Evolutionary conservation across 2,329 filamentous ascomycete species (phyloP).

Genomic region (Neoarthrinium moseri): DNA sequence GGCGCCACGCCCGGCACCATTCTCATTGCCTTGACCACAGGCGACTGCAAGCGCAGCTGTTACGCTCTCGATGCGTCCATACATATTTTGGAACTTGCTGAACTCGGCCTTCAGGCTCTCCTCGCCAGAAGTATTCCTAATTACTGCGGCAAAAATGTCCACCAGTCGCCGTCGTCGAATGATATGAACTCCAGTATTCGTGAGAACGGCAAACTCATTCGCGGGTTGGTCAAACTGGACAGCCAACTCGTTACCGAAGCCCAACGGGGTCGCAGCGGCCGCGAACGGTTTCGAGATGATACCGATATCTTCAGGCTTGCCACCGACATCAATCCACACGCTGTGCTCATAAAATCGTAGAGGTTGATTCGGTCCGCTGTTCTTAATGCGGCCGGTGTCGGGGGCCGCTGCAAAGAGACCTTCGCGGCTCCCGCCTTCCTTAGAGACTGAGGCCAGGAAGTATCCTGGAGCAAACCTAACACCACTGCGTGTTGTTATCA

Average conservation of each 20-base stretch:
- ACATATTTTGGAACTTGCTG: constrained; percentile 78
- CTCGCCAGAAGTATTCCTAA: constrained; percentile 70
- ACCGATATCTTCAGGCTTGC: constrained; percentile 76
- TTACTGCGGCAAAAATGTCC: constrained; percentile 84
- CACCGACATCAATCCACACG: constrained; percentile 73
- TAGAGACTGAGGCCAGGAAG: constrained; percentile 80
- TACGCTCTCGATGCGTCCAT: constrained; percentile 85
- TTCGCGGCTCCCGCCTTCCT: constrained; percentile 46
- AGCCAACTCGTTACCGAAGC: constrained; percentile 92
- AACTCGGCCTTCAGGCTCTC: constrained; percentile 81
- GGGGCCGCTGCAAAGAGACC: constrained; percentile 82
- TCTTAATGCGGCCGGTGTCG: constrained; percentile 81
- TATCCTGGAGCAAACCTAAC: constrained; percentile 79
- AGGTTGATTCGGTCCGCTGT: constrained; percentile 49
- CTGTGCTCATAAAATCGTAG: constrained; percentile 74
- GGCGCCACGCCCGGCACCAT: constrained; percentile 66
- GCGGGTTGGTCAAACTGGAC: constrained; percentile 84
- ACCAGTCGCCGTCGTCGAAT: constrained; percentile 82
- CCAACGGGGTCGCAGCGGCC: constrained; percentile 64
- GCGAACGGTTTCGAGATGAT: constrained; percentile 72
- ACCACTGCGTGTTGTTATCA: constrained; percentile 50
- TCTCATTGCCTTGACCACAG: constrained; percentile 86
- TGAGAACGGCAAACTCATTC: constrained; percentile 86
- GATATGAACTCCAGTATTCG: constrained; percentile 85
- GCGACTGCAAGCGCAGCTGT: constrained; percentile 91